phyloP scores from a whole-genome alignment of 257 asterid species.

The Lycium ferocissimum region DNA sequence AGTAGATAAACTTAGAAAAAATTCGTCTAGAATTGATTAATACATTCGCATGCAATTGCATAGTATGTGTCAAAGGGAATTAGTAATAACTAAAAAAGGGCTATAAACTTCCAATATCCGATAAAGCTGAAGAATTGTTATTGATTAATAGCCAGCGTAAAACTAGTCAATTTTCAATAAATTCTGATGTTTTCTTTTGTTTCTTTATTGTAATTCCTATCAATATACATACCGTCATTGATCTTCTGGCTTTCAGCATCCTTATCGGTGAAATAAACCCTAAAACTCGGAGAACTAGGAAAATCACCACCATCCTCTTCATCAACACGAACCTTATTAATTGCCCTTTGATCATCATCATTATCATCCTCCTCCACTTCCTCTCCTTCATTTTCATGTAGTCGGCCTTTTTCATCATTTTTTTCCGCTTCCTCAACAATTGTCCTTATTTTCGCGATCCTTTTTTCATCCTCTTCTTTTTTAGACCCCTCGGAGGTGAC shows the following conservation, averaged over 20 bases:
- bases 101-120: background rate
- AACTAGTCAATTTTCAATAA: background rate
- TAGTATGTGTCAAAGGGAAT: too few species aligned
- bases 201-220: background rate
- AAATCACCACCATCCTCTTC: conserved; percentile 18
- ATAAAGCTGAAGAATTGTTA: background rate
- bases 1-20: background rate
- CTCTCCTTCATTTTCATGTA: background rate
- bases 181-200: background rate
- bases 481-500: background rate
- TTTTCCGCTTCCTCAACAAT: conserved; percentile 17
- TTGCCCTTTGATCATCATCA: conserved; percentile 41
- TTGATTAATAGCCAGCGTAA: background rate
- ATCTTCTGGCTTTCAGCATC: conserved; percentile 19
- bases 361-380: conserved; percentile 25
- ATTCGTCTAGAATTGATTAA: background rate
- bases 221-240: background rate
- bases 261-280: conserved; percentile 45
- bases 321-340: conserved; percentile 33
- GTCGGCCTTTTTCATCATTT: background rate
- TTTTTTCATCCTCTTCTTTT: background rate
- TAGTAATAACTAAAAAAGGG: too few species aligned
- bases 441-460: conserved; percentile 1
- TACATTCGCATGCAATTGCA: too few species aligned
- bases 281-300: conserved; percentile 60